phyloP scores from a whole-genome alignment of 2,329 filamentous ascomycete genomes.

The Epichloe sylvatica region DNA sequence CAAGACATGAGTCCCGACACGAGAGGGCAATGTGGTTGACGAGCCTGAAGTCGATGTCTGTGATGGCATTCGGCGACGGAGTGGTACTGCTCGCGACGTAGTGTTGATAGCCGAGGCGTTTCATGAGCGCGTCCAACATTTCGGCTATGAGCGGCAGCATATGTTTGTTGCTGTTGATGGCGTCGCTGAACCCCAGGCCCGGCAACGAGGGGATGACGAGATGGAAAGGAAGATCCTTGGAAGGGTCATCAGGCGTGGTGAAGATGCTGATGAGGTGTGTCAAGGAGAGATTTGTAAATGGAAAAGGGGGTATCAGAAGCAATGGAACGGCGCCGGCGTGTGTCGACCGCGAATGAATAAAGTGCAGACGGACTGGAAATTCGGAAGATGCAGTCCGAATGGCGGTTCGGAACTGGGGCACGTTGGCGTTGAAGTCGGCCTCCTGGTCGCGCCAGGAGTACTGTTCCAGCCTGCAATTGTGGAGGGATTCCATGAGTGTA shows the following conservation, averaged over 20 bases:
- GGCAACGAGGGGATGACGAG: constrained; percentile 53
- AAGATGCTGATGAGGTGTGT: constrained; percentile 40
- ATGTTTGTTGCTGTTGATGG: constrained; percentile 35
- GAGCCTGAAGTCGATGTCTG: constrained; percentile 38
- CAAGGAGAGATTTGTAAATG: constrained; percentile 48
- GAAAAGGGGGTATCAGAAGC: constrained; percentile 51
- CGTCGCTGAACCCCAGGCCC: constrained; percentile 53
- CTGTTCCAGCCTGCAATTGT: constrained; percentile 41
- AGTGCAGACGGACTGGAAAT: constrained; percentile 43
- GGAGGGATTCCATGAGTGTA: not conserved
- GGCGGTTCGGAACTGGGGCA: constrained; percentile 51
- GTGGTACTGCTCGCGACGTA: constrained; percentile 45
- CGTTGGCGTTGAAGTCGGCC: constrained; percentile 37
- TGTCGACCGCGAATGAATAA: constrained; percentile 45
- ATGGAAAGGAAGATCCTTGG: constrained; percentile 41
- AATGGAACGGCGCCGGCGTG: constrained; percentile 44
- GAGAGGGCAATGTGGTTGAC: constrained; percentile 32
- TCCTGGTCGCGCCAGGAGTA: constrained; percentile 53
- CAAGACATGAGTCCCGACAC: constrained; percentile 38
- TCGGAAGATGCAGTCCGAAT: constrained; percentile 29
- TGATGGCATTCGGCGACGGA: constrained; percentile 30
- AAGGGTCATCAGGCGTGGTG: constrained; percentile 35
- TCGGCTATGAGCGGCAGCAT: constrained; percentile 39
- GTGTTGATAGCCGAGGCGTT: constrained; percentile 39
- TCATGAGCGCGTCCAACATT: constrained; percentile 46